Base-by-base conservation (phyloP, 352 stramenopile genomes). In the Globisporangium emineosum region DNA sequence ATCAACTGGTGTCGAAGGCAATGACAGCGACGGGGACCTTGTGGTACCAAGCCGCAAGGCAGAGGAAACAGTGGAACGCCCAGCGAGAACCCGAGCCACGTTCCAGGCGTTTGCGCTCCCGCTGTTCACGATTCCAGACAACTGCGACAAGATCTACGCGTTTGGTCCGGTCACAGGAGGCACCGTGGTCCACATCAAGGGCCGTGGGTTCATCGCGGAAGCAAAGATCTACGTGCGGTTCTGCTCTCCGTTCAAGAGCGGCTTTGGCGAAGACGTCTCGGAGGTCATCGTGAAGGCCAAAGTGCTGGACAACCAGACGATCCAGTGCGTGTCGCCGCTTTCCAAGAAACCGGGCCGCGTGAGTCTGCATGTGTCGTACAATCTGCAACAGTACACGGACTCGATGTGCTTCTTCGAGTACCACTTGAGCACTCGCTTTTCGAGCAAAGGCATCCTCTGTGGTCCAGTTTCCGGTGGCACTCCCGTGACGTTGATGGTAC, bases 341-440 rank as follows among this genome's bases (percentile, higher is more conserved):
- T 73, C 70, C 2, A 66, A 60, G 0, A 64, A 71, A 21, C 37
- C 77, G 0, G 79, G 80, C 2, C 72, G 78, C 1, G 77, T 80
- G 2, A 65, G 57, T 1, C 69, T 91, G 10, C 71, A 89, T 37
- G 69, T 90, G 3, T 87, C 81, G 8, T 91, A 91, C 66, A 91
- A 91, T 51, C 62, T 89, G 0, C 81, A 90, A 61, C 76, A 91
- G 68, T 91, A 78, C 68, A 86, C 77, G 2, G 72, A 86, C 52
- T 87, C 83, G 3, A 81, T 70, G 1, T 86, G 79, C 51, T 88
- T 72, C 57, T 91, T 90, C 21, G 83, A 91, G 61, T 91, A 89
- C 55, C 83, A 91, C 51, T 60, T 68, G 13, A 54, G n/a, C 15
- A 86, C 80, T 1, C 60, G 49, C 15, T 91, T 81, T 40, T 33